Conservation (phyloP, 179 eudicot genomes). For the Gypsophila paniculata region DNA sequence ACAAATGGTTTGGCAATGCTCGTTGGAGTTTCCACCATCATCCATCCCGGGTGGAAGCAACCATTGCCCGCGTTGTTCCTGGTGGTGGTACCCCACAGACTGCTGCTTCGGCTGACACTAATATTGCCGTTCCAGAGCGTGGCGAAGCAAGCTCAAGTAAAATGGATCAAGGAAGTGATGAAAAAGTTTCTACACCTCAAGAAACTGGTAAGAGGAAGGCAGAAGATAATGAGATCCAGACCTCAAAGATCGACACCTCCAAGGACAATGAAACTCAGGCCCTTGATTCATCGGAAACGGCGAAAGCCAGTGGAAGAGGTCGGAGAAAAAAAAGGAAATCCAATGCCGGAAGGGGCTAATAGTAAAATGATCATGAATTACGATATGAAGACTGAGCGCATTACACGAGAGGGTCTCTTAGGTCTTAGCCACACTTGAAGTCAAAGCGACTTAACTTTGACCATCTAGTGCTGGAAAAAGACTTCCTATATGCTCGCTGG, state of each 20-base stretch:
- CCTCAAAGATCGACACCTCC: slow-evolving; percentile 12
- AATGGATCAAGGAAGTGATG: slow-evolving; percentile 16
- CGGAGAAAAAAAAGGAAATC: slow-evolving; percentile 32
- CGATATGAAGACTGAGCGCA: slow-evolving; percentile 4
- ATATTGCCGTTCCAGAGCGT: slow-evolving; percentile 11
- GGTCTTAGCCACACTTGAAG: neutral
- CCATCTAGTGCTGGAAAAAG: neutral
- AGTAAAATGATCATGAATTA: neutral
- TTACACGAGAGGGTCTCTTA: neutral
- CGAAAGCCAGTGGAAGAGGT: slow-evolving; percentile 22
- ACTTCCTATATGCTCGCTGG: too few relatives aligned
- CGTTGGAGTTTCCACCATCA: slow-evolving; percentile 80
- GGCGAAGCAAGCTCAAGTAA: slow-evolving; percentile 11
- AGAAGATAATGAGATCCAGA: slow-evolving; percentile 20
- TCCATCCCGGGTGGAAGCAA: slow-evolving; percentile 36
- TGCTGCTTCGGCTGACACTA: slow-evolving; percentile 18
- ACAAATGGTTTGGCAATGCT: slow-evolving; percentile 88
- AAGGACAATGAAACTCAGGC: slow-evolving; percentile 21
- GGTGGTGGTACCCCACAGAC: slow-evolving; percentile 12
- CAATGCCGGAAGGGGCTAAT: slow-evolving; percentile 4
- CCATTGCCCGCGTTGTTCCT: slow-evolving; percentile 28
- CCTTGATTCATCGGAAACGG: slow-evolving; percentile 20
- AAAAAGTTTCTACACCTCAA: slow-evolving; percentile 22
- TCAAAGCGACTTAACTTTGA: neutral
- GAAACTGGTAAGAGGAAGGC: slow-evolving; percentile 30